These are phyloP conservation scores for Xylaria castorea DNA, from an alignment of 495 filamentous ascomycete species.

Conservation along the genomic window DNA sequence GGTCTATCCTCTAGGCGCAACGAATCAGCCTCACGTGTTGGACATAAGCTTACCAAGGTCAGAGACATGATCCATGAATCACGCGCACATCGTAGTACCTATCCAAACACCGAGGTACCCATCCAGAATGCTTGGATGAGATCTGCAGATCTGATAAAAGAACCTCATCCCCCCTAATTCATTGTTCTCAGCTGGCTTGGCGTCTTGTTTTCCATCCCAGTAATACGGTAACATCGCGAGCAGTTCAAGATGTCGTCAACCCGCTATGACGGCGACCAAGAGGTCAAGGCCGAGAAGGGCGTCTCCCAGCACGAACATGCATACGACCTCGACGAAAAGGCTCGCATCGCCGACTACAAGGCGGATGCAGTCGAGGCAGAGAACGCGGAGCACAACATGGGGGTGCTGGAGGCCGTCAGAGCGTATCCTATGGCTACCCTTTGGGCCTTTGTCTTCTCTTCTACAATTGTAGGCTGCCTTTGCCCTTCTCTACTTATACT, in stretches of 20 bases:
- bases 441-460: slow-evolving; percentile 62
- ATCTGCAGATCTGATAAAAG: slow-evolving; percentile 5
- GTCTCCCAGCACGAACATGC: slow-evolving; percentile 36
- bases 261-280: slow-evolving; percentile 2
- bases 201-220: slow-evolving; percentile 2
- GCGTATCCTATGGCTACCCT: slow-evolving; percentile 55
- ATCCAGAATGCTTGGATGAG: neutral
- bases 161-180: neutral
- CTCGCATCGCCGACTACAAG: slow-evolving; percentile 40
- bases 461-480: slow-evolving; percentile 55
- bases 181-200: neutral
- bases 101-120: neutral
- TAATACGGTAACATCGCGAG: neutral
- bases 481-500: neutral
- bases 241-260: slow-evolving; percentile 20
- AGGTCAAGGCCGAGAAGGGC: slow-evolving; percentile 4
- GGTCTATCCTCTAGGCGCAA: neutral
- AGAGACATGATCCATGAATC: slow-evolving; percentile 1
- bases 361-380: slow-evolving; percentile 55
- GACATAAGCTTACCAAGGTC: neutral
- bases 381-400: slow-evolving; percentile 54
- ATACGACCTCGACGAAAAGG: slow-evolving; percentile 54
- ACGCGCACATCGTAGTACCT: neutral
- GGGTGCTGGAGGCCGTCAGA: slow-evolving; percentile 54
- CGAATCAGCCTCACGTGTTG: slow-evolving; percentile 13